These are phyloP conservation scores for Metschnikowia lachancei DNA, from an alignment of 805 yeast species.

Conservation along the genomic window DNA sequence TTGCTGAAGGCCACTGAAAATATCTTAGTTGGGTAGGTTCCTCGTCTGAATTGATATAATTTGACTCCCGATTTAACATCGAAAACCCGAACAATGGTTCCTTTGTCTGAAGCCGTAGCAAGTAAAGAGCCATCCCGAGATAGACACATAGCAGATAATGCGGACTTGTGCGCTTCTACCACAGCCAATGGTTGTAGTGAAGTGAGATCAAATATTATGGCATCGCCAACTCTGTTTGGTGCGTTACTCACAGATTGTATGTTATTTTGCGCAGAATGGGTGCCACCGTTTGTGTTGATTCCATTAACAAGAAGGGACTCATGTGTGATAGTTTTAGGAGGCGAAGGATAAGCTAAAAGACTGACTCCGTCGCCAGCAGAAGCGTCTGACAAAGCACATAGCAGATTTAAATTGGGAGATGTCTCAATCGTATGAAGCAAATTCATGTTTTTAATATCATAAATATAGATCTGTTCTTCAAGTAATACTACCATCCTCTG, in stretches of 20 bases:
- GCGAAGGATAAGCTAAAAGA: conserved; percentile 71
- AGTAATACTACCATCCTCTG: conserved; percentile 36
- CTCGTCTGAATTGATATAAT: conserved; percentile 74
- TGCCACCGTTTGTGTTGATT: conserved; percentile 41
- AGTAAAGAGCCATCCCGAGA: conserved; percentile 74
- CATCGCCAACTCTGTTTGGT: conserved; percentile 59
- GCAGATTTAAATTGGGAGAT: conserved; percentile 46
- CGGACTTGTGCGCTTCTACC: conserved; percentile 81
- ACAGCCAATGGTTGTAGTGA: conserved; percentile 74
- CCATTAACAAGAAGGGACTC: conserved; percentile 42
- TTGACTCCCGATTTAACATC: conserved; percentile 60
- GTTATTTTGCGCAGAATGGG: conserved; percentile 37
- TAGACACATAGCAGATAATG: conserved; percentile 63
- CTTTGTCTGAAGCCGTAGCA: conserved; percentile 88
- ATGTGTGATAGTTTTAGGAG: conserved; percentile 55
- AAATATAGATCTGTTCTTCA: conserved; percentile 45
- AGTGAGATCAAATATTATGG: conserved; percentile 75
- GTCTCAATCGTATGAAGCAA: conserved; percentile 46
- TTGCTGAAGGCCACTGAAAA: conserved; percentile 72
- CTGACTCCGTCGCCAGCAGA: conserved; percentile 38
- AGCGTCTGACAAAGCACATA: conserved; percentile 56
- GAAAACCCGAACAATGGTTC: conserved; percentile 85
- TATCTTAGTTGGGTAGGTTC: conserved; percentile 80
- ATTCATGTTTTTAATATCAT: conserved; percentile 41
- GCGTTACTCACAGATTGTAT: conserved; percentile 40